Base-by-base conservation (phyloP, 192 early-diverging fungal species). In the Rhizophlyctis rosea region DNA sequence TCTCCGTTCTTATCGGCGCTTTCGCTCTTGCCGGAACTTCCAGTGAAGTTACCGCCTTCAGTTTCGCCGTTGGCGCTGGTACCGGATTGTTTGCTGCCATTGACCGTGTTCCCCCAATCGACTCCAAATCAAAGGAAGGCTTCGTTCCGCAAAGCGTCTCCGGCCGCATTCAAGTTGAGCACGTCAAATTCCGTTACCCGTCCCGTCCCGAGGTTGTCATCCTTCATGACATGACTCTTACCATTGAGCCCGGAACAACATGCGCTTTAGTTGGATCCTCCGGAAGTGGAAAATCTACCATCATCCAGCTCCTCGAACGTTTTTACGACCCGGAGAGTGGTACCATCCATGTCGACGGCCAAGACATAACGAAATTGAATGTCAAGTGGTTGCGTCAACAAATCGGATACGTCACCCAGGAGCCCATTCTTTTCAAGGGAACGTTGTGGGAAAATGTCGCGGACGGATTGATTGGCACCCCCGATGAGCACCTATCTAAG, bases 351-450 rank as follows among this genome's bases (percentile, higher is more conserved):
- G 54, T 97, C 9, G 95, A 95, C 76, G 92, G 88, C 34, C 67
- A 76, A 21, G 77, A 92, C 55, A 76, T 94, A 57, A 85, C 80
- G 58, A 81, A 88, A 51, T 78, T 86, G 64, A 92, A 96, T 51
- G 77, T 95, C 33, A 68, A 79, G 28, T 96, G 88, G 81, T 72
- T 96, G 35, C 87, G 96, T 23, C 77, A 80, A 57, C 86, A 91
- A 53, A 90, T 98, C 53, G 95, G 93, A 34, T 79, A 96, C 28
- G 94, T 96, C 50, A 87, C 87, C 58, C 95, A 98, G 78, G 92
- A 91, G 68, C 95, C 94, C 1, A 86, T 96, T 34, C 81, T 98
- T 47, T 81, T 81, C 91, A 94, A 77, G 21, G 27, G 71, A 54
- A 79, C 85, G 31, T 87, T 97, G 55, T 79, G 79, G 68, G 83